phyloP scores from a whole-genome alignment of 2,329 filamentous ascomycete species.

The Lachnellula occidentalis region DNA sequence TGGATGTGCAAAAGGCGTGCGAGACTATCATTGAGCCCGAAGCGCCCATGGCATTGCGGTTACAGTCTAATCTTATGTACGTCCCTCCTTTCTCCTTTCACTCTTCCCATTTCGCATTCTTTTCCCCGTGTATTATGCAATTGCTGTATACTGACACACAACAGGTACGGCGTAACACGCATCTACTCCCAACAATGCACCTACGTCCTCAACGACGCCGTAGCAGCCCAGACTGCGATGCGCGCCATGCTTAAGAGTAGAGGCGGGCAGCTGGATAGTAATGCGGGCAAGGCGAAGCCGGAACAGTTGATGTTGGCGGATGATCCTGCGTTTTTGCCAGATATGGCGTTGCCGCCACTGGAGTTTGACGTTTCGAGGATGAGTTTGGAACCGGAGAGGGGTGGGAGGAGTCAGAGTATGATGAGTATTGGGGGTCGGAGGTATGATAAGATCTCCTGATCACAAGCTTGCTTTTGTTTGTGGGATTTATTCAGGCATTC shows the following conservation, averaged over 20 bases:
- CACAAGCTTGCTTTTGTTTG: not conserved
- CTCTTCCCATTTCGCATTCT: not conserved
- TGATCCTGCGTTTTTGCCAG: slow-evolving; percentile 74
- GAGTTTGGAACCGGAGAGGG: not conserved
- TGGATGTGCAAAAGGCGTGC: slow-evolving; percentile 82
- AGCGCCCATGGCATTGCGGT: slow-evolving; percentile 80
- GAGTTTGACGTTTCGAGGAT: slow-evolving; percentile 38
- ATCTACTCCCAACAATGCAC: slow-evolving; percentile 84
- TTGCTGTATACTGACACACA: slow-evolving; percentile 13
- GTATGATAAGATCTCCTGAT: not conserved
- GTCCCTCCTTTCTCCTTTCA: slow-evolving; percentile 17
- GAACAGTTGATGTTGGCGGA: slow-evolving; percentile 74
- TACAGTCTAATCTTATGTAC: slow-evolving; percentile 82
- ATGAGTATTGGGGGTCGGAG: not conserved
- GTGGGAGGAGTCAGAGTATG: not conserved
- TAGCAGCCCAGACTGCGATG: slow-evolving; percentile 70
- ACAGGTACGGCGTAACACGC: slow-evolving; percentile 69
- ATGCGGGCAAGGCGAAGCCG: slow-evolving; percentile 67
- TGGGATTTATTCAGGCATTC: too few relatives aligned
- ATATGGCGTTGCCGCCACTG: slow-evolving; percentile 55
- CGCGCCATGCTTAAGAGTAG: slow-evolving; percentile 58
- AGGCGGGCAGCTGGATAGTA: slow-evolving; percentile 63
- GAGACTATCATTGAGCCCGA: slow-evolving; percentile 80
- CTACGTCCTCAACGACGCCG: slow-evolving; percentile 77
- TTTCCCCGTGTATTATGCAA: not conserved